These are phyloP conservation scores for Otatea glauca DNA, from an alignment of 176 grass and related monocot genomes.

Conservation along the genomic window DNA sequence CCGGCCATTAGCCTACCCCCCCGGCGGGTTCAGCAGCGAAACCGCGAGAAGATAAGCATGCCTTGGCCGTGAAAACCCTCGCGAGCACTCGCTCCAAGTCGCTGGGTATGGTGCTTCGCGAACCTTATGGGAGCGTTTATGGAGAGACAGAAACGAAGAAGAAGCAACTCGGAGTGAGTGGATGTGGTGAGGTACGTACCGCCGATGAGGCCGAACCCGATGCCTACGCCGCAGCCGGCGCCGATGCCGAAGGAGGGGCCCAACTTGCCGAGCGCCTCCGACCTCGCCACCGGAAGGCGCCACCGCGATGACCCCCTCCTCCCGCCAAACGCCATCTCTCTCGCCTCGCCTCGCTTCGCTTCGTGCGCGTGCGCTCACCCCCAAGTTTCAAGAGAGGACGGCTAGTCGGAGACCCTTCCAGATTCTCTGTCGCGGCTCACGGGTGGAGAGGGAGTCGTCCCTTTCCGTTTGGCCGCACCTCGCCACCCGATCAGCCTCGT, in stretches of 20 bases:
- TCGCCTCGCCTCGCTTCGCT: not conserved
- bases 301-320: slow-evolving; percentile 50
- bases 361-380: not conserved
- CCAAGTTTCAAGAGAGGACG: not conserved
- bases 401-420: not conserved
- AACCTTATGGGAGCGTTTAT: not conserved
- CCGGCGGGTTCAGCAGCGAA: not conserved
- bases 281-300: slow-evolving; percentile 64
- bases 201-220: slow-evolving; percentile 80
- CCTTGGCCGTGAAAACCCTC: not conserved
- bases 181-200: slow-evolving; percentile 50
- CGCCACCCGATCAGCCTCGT: slow-evolving; percentile 10
- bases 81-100: not conserved
- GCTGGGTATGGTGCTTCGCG: not conserved
- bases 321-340: slow-evolving; percentile 51
- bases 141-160: not conserved
- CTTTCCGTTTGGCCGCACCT: not conserved
- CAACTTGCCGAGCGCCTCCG: slow-evolving; percentile 71
- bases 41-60: not conserved
- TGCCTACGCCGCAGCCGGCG: slow-evolving; percentile 80
- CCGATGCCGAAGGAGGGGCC: slow-evolving; percentile 78
- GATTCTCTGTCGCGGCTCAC: not conserved
- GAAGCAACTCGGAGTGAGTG: not conserved
- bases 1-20: not conserved
- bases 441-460: not conserved